These are phyloP conservation scores for Candida ulmi DNA, from an alignment of 805 yeast genomes.

Conservation along the genomic window DNA sequence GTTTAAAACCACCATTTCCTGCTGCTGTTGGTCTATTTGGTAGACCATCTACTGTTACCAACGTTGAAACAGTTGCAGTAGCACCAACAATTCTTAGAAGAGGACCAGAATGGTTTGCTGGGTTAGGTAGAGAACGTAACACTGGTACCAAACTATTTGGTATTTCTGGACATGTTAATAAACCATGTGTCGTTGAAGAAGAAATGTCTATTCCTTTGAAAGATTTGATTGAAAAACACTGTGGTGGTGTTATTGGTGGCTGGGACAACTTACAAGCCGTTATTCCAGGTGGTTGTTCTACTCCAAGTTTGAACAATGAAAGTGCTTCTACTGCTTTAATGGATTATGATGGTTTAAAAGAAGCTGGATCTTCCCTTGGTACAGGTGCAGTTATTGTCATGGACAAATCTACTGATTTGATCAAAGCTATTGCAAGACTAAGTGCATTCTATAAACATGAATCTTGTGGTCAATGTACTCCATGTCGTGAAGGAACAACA, in stretches of 20 bases:
- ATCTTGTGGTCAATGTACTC: constrained; percentile 93
- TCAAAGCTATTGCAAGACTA: constrained; percentile 81
- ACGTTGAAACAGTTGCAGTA: constrained; percentile 87
- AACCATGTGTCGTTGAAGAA: constrained; percentile 90
- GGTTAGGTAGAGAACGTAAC: constrained; percentile 82
- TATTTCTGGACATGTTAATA: constrained; percentile 86
- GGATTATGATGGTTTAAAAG: constrained; percentile 86
- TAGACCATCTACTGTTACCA: constrained; percentile 86
- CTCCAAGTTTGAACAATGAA: constrained; percentile 70
- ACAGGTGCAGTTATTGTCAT: constrained; percentile 91
- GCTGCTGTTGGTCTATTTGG: constrained; percentile 92
- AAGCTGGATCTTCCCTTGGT: constrained; percentile 83
- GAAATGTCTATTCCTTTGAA: constrained; percentile 87
- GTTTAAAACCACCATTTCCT: constrained; percentile 92
- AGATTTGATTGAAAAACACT: constrained; percentile 80
- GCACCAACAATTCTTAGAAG: constrained; percentile 86
- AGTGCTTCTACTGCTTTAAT: constrained; percentile 65
- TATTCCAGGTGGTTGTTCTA: constrained; percentile 88
- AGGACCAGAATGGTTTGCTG: constrained; percentile 83
- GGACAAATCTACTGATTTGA: constrained; percentile 81
- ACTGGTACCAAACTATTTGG: constrained; percentile 79
- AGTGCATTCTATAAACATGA: constrained; percentile 85
- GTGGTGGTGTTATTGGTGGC: constrained; percentile 89
- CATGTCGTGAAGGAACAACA: constrained; percentile 91
- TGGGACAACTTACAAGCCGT: constrained; percentile 89